Evolutionary conservation across 2,329 filamentous ascomycete species (phyloP), one percentile per base, ranked within the genome.

Genomic region (Fusarium verrucosum): DNA sequence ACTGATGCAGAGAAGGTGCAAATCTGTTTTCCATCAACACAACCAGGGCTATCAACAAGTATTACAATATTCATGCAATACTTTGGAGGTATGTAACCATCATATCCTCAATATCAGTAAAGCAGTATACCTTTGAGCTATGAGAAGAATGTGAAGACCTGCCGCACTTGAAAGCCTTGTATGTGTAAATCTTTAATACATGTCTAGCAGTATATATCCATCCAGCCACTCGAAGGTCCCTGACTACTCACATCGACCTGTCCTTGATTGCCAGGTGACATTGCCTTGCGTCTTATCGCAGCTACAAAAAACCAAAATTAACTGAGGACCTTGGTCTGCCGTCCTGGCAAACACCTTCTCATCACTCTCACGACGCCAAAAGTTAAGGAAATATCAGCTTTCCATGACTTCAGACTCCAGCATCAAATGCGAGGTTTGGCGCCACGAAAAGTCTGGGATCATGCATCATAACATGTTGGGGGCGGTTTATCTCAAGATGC

Each of bases 391-490:
- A 58, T 37, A 47, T 47, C 35, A 65, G n/a, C n/a, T 44, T 19
- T 17, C 37, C 30, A 65, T 65, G 62, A 26, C 61, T 28, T 22
- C 62, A 57, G 17, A 57, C 51, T 25, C 44, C 25, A 9, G 73
- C 14, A 33, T 75, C 14, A 73, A 75, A 61, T 62, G 63, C 3
- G 52, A 58, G 41, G 45, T 50, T 23, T 44, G 64, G 10, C 62
- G 44, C 6, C 53, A 64, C 9, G 71, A 73, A 33, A 75, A 75
- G 40, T 46, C 62, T 17, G 58, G 54, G 1, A 56, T 61, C 9
- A 47, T 58, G n/a, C 74, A 74, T 26, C 37, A 47, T 9, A 73
- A 45, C 57, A 64, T 14, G 22, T 19, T 5, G 32, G 23, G 1
- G 26, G 35, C 10, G 54, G 45, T 1, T 16, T 59, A 3, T 37